phyloP scores from a whole-genome alignment of 176 grass and related monocot genomes.

The Oryza coarctata region DNA sequence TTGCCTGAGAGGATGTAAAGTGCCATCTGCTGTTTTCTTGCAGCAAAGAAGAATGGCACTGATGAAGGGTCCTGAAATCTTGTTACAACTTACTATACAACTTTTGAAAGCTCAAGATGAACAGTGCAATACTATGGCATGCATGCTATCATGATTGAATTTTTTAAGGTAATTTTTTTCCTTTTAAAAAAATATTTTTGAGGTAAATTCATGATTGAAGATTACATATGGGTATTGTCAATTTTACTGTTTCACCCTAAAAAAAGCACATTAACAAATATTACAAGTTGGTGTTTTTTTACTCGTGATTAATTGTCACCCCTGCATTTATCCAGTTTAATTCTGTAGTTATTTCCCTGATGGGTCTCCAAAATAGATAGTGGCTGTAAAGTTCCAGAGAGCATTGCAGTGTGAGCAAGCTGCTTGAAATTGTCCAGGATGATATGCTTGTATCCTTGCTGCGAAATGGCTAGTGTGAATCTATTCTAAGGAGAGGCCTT shows the following conservation, averaged over 20 bases:
- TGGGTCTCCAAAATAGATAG: constrained; percentile 19
- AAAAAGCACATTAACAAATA: neutral
- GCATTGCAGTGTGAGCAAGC: constrained; percentile 22
- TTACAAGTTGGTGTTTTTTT: neutral
- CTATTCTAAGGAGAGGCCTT: neutral
- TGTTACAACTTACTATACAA: neutral
- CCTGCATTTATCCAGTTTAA: constrained; percentile 2
- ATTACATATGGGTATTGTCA: neutral
- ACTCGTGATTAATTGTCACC: neutral
- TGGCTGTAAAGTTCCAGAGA: constrained; percentile 11
- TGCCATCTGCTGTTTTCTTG: neutral
- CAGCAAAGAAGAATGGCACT: neutral
- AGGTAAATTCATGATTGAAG: neutral
- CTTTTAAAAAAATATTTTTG: too few relatives aligned
- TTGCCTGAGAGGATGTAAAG: neutral
- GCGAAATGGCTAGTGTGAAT: constrained; percentile 29
- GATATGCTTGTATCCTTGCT: constrained; percentile 18
- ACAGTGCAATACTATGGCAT: neutral
- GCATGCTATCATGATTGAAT: neutral
- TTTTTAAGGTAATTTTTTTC: too few relatives aligned
- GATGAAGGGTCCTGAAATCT: neutral
- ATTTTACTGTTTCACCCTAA: neutral
- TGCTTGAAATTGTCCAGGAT: constrained; percentile 3
- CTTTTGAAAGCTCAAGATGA: neutral
- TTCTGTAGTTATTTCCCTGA: neutral